Evolutionary conservation across 2,329 filamentous ascomycete species (phyloP), one percentile per base, ranked within the genome.

Genomic region (Cercospora nicotianae): DNA sequence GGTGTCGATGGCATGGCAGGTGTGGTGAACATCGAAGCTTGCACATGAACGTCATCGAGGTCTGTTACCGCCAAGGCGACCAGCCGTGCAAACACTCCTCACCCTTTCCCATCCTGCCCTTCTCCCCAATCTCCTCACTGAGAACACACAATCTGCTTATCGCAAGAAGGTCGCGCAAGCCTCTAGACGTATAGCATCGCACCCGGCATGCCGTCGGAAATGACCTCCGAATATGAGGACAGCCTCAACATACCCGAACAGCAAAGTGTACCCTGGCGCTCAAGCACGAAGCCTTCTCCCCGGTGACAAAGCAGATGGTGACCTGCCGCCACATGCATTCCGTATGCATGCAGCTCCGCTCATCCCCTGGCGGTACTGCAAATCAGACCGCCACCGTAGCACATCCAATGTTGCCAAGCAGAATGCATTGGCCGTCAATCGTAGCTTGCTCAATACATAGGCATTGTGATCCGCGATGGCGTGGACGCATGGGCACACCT

Each of bases 371-470:
- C 18, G 20, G 26, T 42, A 39, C 58, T 36, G 33, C 33, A 5
- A 9, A 26, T 26, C 33, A 26, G 23, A 42, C 58, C 39, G 58
- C 58, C 58, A 60, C 18, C 7, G 58, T 60, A 39, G 12, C 18
- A 28, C 58, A 60, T n/a, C 30, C 48, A 45, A 9, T 39, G 39
- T 42, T 39, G 58, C 58, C 58, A 60, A 60, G 58, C 39, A 12
- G 20, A 39, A n/a, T 16, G 39, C 31, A 23, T 26, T 26, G 58
- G 31, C 16, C 58, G 20, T 36, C 33, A 39, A 26, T 42, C 33
- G 48, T 28, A 55, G 48, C 2, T 55, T 26, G 20, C 48, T 55
- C 48, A 30, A 55, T 55, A 55, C 23, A 30, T 55, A 8, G 48
- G 23, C 48, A 55, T 55, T 55, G 23, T 55, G 48, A 55, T 55